These are phyloP conservation scores for Myrmaecium sp. DNA, from an alignment of 2,329 filamentous ascomycete genomes.

Conservation along the genomic window DNA sequence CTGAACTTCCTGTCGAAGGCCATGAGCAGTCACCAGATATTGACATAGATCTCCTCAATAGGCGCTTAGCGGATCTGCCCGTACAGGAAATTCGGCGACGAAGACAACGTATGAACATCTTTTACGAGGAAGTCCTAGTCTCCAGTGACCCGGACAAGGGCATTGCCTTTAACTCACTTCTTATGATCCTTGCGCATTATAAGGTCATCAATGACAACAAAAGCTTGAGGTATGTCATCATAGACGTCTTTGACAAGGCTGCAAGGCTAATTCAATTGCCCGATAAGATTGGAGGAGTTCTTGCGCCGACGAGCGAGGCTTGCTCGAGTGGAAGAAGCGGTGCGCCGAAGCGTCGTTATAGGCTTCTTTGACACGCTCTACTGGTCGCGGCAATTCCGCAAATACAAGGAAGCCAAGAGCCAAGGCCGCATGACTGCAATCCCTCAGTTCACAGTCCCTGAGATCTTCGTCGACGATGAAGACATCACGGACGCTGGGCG, in stretches of 20 bases:
- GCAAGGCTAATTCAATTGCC: constrained; percentile 9
- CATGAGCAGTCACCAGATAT: constrained; percentile 29
- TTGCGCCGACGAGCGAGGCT: constrained; percentile 74
- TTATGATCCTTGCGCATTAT: constrained; percentile 95
- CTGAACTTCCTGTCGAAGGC: constrained; percentile 30
- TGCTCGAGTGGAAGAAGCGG: constrained; percentile 87
- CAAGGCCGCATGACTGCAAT: constrained; percentile 60
- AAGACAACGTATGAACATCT: constrained; percentile 72
- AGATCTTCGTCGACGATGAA: constrained; percentile 78
- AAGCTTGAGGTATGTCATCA: constrained; percentile 50
- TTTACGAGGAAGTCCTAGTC: constrained; percentile 92
- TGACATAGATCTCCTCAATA: constrained; percentile 60
- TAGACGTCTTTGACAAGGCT: neutral
- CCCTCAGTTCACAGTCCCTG: constrained; percentile 59
- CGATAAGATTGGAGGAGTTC: constrained; percentile 79
- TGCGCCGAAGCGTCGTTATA: constrained; percentile 74
- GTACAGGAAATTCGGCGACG: constrained; percentile 56
- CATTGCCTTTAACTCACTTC: constrained; percentile 76
- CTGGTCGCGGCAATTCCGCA: constrained; percentile 70
- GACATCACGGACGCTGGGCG: constrained; percentile 30
- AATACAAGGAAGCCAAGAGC: constrained; percentile 53
- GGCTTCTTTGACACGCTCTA: constrained; percentile 94
- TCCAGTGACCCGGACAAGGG: constrained; percentile 79
- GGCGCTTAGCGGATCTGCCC: constrained; percentile 56
- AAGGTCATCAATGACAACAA: constrained; percentile 98